A percentile compares a stretch with the other conserved stretches of the same genome.
phyloP scores from a whole-genome alignment of 441 rosid genomes.

The Hura crepitans region DNA sequence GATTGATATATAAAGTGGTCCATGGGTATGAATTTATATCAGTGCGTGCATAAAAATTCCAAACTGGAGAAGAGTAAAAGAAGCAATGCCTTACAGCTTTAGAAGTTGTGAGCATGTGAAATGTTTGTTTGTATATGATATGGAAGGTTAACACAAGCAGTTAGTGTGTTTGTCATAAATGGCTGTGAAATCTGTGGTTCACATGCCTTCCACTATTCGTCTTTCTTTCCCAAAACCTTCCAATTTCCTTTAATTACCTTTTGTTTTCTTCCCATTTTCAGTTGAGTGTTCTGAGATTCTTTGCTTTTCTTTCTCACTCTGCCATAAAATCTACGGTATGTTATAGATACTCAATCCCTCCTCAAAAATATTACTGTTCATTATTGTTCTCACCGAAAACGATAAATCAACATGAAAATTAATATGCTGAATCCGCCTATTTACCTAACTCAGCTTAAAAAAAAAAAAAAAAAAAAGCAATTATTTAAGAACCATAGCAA shows the following conservation, averaged over 20 bases:
- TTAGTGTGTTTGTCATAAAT: constrained; percentile 9
- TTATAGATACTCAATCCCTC: no score
- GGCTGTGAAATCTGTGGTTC: constrained; percentile 3
- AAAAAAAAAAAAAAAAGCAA: no score
- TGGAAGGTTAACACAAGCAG: constrained; percentile 14
- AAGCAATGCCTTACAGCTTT: constrained; percentile 1
- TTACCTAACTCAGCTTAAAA: no score
- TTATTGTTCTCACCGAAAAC: no score
- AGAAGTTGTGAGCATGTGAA: constrained; percentile 10
- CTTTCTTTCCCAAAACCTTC: no score
- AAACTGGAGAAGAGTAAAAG: constrained; percentile 7
- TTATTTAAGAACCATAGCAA: no score
- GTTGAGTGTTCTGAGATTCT: not conserved
- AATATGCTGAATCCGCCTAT: no score
- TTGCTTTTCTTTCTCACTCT: no score
- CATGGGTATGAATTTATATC: not conserved
- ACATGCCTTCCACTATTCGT: not conserved
- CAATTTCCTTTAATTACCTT: not conserved
- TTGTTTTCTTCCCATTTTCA: not conserved
- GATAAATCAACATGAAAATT: no score
- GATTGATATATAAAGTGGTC: constrained; percentile 7
- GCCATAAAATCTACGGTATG: no score
- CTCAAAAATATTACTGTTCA: no score
- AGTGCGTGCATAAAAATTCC: constrained; percentile 15
- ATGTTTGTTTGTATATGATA: constrained; percentile 21